These are phyloP conservation scores for Climacium dendroides DNA, from an alignment of 225 moss, liverwort and hornwort genomes.

Conservation along the genomic window DNA sequence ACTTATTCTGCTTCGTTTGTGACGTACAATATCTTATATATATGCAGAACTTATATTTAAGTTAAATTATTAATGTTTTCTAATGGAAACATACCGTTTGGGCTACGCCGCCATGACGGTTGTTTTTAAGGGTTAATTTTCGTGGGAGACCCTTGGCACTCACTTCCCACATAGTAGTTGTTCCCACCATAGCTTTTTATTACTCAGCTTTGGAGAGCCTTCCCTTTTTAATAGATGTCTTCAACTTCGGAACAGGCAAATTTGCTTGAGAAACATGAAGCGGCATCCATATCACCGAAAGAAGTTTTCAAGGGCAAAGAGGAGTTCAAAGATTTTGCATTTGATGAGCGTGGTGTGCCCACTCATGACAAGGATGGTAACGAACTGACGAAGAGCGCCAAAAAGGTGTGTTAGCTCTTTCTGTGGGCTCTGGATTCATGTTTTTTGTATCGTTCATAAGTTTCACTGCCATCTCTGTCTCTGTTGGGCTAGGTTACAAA, in stretches of 20 bases:
- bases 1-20: background rate
- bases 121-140: background rate
- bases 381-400: conserved; percentile 52
- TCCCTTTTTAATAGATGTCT: background rate
- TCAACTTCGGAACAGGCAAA: conserved; percentile 27
- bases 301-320: conserved; percentile 34
- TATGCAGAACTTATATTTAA: background rate
- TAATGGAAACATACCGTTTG: background rate
- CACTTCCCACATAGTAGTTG: background rate
- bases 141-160: background rate
- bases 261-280: conserved; percentile 55
- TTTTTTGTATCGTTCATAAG: background rate
- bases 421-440: background rate
- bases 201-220: background rate
- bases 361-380: conserved; percentile 55
- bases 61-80: background rate
- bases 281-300: conserved; percentile 31
- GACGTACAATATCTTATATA: background rate
- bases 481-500: background rate
- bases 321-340: conserved; percentile 43
- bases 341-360: conserved; percentile 61
- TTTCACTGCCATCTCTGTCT: background rate
- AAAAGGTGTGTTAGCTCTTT: conserved; percentile 9
- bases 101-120: background rate
- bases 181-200: background rate